Base-by-base conservation (phyloP, 2,329 filamentous ascomycete species). In the Exophiala alcalophila region DNA sequence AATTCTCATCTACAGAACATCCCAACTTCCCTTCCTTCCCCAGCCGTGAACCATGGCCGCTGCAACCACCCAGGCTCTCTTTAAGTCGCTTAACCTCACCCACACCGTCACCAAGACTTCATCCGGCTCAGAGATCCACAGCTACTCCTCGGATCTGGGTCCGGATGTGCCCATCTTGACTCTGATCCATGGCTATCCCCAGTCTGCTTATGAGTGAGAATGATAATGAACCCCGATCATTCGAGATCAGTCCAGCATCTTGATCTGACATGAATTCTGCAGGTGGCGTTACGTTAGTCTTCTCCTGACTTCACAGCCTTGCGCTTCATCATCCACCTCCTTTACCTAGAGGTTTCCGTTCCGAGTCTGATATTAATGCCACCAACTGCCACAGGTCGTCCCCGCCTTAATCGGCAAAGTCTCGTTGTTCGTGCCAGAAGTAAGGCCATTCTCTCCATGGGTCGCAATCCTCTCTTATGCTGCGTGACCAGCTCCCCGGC, bases 141-240 rank as follows among this genome's bases (percentile, higher is more conserved):
- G 50, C 43, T 56, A 56, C 25, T 40, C 19, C 14, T 51, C 44
- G 8, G 42, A 51, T 29, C 32, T 46, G 1, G 54, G 52, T 2
- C 43, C 47, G 7, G 45, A 53, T 25, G 29, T 34, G 4, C 52
- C 53, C 8, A 48, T 56, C 21, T 30, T 55, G 40, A 55, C 50
- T n/a, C 26, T 56, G 23, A 55, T 56, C 14, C 54, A 56, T 42
- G 54, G 54, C 10, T 56, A 56, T 38, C 54, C 54, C 31, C 54
- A 56, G 25, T 55, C 54, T 14, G 52, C 54, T 19, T 56, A 48
- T 39, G 47, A 51, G 50, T 55, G 35, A 35, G 46, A 3, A 3
- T 10, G 15, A n/a, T 9, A 31, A 31, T n/a, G n/a, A n/a, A n/a
- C n/a, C 29, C 29, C 15, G 12, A 28, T 21, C 9, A 6, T 19